These are phyloP conservation scores for Sclerotinia nivalis DNA, from an alignment of 2,329 filamentous ascomycete genomes.

Conservation along the genomic window DNA sequence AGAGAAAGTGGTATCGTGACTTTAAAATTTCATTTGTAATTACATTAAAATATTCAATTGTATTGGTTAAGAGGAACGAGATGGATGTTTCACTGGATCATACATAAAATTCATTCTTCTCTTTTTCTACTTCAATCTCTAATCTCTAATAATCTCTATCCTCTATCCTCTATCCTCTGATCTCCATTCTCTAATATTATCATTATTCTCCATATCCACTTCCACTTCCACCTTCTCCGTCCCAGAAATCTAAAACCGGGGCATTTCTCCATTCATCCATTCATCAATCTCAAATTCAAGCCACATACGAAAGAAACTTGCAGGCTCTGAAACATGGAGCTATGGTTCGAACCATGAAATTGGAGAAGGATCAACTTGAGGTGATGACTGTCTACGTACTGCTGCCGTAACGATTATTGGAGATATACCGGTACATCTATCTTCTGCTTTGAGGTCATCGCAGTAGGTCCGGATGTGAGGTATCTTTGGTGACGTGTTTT, in stretches of 20 bases:
- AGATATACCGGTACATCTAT: too few relatives aligned
- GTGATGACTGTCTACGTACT: too few relatives aligned
- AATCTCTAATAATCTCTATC: background rate
- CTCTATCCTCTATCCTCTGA: background rate
- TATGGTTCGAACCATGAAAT: background rate
- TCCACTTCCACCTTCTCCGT: background rate
- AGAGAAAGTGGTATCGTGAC: background rate
- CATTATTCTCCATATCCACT: background rate
- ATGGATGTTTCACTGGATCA: background rate
- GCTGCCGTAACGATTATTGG: too few relatives aligned
- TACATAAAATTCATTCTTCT: background rate
- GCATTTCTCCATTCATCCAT: background rate
- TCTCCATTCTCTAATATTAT: background rate
- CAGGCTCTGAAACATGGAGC: background rate
- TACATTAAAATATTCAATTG: background rate
- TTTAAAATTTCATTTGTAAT: background rate
- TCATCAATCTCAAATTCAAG: background rate
- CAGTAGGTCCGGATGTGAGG: background rate
- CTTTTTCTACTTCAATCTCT: too few relatives aligned
- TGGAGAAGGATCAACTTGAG: background rate
- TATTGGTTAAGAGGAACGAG: background rate
- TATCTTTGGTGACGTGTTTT: background rate
- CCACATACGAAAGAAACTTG: constrained; percentile 4
- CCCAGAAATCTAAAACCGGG: background rate
- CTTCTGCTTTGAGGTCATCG: background rate